These are phyloP conservation scores for Torrubiellomyces zombiae DNA, from an alignment of 2,329 filamentous ascomycete species.

Conservation along the genomic window DNA sequence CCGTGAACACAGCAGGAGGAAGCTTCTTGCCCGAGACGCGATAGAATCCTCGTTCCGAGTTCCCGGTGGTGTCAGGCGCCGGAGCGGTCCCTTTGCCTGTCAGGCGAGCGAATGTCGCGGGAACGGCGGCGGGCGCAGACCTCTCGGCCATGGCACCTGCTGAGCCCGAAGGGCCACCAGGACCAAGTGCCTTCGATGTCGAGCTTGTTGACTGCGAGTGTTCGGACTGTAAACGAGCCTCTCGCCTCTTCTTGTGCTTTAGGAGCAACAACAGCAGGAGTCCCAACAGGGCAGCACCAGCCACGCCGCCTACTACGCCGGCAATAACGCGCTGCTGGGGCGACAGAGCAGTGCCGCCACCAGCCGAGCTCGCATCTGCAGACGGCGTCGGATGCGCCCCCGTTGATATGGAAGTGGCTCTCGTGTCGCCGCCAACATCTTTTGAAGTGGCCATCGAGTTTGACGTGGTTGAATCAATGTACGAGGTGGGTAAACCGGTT, in stretches of 20 bases:
- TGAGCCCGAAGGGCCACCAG: too few species aligned
- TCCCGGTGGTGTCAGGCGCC: conserved; percentile 13
- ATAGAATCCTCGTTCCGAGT: conserved; percentile 42
- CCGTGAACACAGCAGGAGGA: conserved; percentile 42
- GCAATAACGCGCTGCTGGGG: conserved; percentile 29
- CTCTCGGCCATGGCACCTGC: conserved; percentile 27
- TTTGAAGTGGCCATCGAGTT: too few species aligned
- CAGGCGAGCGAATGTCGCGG: conserved; percentile 30
- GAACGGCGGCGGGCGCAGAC: conserved; percentile 22
- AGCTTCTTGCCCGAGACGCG: conserved; percentile 49
- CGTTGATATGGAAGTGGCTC: too few species aligned
- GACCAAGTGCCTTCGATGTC: conserved; percentile 5
- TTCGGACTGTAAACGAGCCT: conserved; percentile 18
- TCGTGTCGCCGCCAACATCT: too few species aligned
- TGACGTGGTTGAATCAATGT: too few species aligned
- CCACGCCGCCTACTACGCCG: conserved; percentile 39
- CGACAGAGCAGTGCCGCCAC: conserved; percentile 10
- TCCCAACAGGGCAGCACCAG: conserved; percentile 39
- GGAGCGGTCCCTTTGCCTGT: conserved; percentile 21
- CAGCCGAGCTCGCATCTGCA: conserved; percentile 7
- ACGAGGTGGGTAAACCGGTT: conserved; percentile 1
- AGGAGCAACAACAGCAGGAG: conserved; percentile 36
- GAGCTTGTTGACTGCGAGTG: conserved; percentile 7
- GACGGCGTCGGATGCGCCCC: conserved; percentile 6
- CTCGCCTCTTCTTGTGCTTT: conserved; percentile 36